Evolutionary conservation across 805 yeast species (phyloP).

Genomic region (Yamadazyma tumulicola): DNA sequence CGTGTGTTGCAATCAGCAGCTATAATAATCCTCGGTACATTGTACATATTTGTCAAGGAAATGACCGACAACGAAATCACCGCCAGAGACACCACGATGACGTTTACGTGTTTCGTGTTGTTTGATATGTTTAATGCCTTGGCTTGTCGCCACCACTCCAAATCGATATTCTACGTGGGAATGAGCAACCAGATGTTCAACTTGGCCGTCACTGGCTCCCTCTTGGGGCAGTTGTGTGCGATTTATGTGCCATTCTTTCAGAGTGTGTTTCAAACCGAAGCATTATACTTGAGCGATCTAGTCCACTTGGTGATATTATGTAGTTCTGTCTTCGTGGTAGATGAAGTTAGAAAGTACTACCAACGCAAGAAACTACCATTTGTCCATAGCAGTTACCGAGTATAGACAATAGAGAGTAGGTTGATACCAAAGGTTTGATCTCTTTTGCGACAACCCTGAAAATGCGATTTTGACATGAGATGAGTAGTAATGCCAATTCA

Average conservation of each 20-base stretch:
- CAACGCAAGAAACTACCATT: constrained; percentile 14
- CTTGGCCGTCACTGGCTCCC: constrained; percentile 82
- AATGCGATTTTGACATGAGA: constrained; percentile 1
- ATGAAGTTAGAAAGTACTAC: constrained; percentile 68
- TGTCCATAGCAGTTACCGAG: neutral
- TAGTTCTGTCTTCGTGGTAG: constrained; percentile 80
- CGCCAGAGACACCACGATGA: constrained; percentile 97
- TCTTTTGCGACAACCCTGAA: neutral
- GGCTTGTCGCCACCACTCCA: constrained; percentile 84
- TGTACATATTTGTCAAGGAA: constrained; percentile 80
- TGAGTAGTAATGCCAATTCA: constrained; percentile 21
- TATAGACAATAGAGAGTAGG: neutral
- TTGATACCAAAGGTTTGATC: neutral
- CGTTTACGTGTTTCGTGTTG: constrained; percentile 93
- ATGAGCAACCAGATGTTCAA: constrained; percentile 86
- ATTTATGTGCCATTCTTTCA: constrained; percentile 93
- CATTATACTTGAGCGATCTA: constrained; percentile 69
- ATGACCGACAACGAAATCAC: constrained; percentile 83
- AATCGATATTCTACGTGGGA: constrained; percentile 81
- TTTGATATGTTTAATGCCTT: constrained; percentile 97
- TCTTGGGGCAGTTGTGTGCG: constrained; percentile 89
- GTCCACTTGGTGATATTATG: constrained; percentile 58
- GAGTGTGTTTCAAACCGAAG: constrained; percentile 90
- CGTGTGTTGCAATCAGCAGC: constrained; percentile 75
- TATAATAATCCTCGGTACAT: constrained; percentile 79